phyloP scores from a whole-genome alignment of 441 rosid species.

The Erodium texanum region DNA sequence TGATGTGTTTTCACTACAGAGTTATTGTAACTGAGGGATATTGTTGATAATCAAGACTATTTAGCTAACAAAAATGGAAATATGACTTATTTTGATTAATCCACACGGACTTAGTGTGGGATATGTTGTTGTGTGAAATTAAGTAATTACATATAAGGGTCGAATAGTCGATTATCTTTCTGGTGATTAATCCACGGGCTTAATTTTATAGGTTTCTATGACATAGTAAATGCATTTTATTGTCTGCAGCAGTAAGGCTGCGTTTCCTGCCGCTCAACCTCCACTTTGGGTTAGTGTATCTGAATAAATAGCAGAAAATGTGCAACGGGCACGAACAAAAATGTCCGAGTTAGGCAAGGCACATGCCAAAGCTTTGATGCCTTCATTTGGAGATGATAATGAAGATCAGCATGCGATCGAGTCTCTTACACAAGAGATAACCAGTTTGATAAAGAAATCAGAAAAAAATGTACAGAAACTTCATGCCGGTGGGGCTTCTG shows the following conservation, averaged over 20 bases:
- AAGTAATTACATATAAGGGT: no score
- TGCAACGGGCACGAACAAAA: conserved; percentile 57
- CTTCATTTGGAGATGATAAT: conserved; percentile 83
- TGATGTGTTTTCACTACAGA: not conserved
- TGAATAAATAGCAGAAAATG: conserved; percentile 66
- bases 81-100: not conserved
- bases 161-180: no score
- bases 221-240: conserved; percentile 4
- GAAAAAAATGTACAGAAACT: conserved; percentile 74
- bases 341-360: conserved; percentile 73
- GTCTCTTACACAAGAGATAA: conserved; percentile 64
- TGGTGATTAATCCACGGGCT: not conserved
- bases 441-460: conserved; percentile 60
- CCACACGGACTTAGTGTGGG: no score
- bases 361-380: conserved; percentile 90
- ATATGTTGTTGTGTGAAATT: no score
- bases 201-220: not conserved
- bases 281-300: conserved; percentile 92
- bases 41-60: not conserved
- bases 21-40: not conserved
- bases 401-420: conserved; percentile 76
- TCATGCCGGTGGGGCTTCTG: conserved; percentile 60
- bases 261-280: conserved; percentile 61
- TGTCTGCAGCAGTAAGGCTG: conserved; percentile 51
- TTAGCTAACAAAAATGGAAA: not conserved